These are phyloP conservation scores for Phytophthora fragariaefolia DNA, from an alignment of 352 stramenopile species.

Conservation along the genomic window DNA sequence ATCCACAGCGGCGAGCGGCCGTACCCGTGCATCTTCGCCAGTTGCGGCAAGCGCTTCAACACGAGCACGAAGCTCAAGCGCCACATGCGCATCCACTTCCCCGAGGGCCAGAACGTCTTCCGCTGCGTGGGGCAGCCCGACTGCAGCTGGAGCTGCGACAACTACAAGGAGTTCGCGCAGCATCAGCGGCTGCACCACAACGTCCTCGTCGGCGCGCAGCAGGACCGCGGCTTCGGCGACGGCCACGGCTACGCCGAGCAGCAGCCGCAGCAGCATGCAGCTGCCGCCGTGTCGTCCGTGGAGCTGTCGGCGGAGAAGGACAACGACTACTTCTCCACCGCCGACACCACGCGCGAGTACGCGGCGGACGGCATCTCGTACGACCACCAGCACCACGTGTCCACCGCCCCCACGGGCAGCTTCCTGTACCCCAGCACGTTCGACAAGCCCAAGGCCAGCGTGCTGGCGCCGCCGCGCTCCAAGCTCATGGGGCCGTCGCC, in stretches of 20 bases:
- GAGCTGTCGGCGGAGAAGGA: conserved; percentile 28
- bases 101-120: conserved; percentile 78
- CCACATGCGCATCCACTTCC: conserved; percentile 90
- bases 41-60: conserved; percentile 87
- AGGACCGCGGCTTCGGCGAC: conserved; percentile 23
- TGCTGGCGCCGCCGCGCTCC: no score
- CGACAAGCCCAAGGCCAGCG: no score
- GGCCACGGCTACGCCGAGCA: conserved; percentile 2
- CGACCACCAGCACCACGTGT: conserved; percentile 25
- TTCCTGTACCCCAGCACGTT: conserved; percentile 42
- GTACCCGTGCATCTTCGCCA: conserved; percentile 81
- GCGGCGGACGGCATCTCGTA: conserved; percentile 24
- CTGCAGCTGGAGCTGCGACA: conserved; percentile 75
- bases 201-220: conserved; percentile 62
- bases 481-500: conserved; percentile 46
- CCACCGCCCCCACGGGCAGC: conserved; percentile 26
- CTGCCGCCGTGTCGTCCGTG: background rate
- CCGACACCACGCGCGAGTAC: conserved; percentile 35
- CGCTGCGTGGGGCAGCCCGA: conserved; percentile 55
- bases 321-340: conserved; percentile 50
- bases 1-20: conserved; percentile 87
- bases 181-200: conserved; percentile 83
- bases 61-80: conserved; percentile 91
- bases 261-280: conserved; percentile 12
- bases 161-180: conserved; percentile 86